Evolutionary conservation across 495 filamentous ascomycete genomes (phyloP).

Genomic region (Amphirosellinia nigrospora): DNA sequence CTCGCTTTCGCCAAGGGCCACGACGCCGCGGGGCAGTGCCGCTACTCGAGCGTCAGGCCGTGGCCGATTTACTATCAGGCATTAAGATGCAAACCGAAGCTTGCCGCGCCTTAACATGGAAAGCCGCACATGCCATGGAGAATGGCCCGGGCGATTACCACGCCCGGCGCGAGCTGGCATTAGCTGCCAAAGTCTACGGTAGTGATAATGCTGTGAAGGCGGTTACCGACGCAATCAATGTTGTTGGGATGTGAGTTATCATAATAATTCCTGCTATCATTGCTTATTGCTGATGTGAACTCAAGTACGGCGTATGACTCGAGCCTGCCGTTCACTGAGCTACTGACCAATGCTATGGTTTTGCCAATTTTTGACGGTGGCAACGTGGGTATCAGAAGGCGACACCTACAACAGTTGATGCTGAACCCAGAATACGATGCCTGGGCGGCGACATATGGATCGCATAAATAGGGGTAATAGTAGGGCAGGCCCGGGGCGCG

Average conservation of each 20-base stretch:
- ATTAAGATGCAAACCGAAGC: constrained; percentile 63
- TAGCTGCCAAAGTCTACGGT: constrained; percentile 60
- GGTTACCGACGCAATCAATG: constrained; percentile 55
- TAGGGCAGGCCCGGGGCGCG: no score
- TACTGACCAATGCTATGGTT: constrained; percentile 56
- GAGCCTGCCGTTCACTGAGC: constrained; percentile 45
- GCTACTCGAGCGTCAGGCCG: constrained; percentile 55
- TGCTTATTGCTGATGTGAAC: background rate
- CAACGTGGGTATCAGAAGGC: constrained; percentile 60
- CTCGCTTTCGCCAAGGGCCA: constrained; percentile 55
- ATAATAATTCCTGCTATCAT: constrained; percentile 20
- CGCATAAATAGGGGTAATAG: constrained; percentile 16
- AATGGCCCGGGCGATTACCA: constrained; percentile 48
- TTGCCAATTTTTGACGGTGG: constrained; percentile 63
- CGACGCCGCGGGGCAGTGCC: constrained; percentile 47
- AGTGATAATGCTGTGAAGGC: constrained; percentile 55
- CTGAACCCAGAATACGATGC: constrained; percentile 54
- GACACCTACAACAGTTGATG: constrained; percentile 58
- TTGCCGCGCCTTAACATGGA: constrained; percentile 58
- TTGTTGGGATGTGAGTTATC: constrained; percentile 52
- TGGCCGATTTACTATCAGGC: constrained; percentile 57
- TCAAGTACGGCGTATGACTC: background rate
- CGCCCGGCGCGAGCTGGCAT: constrained; percentile 49
- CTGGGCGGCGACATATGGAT: constrained; percentile 44
- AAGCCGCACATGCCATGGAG: constrained; percentile 52